phyloP scores from a whole-genome alignment of 2,329 filamentous ascomycete species.

The Akanthomyces uredinophilus region DNA sequence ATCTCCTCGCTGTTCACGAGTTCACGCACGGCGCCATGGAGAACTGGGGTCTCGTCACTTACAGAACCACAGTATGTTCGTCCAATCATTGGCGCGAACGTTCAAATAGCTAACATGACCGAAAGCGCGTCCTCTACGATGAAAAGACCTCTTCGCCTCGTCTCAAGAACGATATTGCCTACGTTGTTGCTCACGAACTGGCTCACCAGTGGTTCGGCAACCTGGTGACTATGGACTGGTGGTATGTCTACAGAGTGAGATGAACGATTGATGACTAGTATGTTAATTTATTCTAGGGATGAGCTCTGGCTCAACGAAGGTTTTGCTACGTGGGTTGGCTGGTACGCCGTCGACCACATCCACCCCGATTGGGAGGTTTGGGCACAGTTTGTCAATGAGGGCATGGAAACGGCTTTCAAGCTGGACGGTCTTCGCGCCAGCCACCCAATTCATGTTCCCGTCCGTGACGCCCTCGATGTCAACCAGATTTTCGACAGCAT shows the following conservation, averaged over 20 bases:
- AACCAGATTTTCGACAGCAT: conserved; percentile 98
- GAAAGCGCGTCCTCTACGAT: conserved; percentile 82
- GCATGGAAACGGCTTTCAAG: conserved; percentile 84
- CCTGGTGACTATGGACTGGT: conserved; percentile 95
- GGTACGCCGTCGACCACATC: conserved; percentile 84
- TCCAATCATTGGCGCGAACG: too few relatives aligned
- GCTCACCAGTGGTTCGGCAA: conserved; percentile 97
- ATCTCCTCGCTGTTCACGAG: conserved; percentile 86
- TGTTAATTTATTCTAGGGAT: conserved; percentile 34
- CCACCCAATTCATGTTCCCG: conserved; percentile 93
- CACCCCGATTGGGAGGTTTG: conserved; percentile 98
- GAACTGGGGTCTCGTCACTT: conserved; percentile 95
- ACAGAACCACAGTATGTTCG: conserved; percentile 63
- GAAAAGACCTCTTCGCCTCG: conserved; percentile 83
- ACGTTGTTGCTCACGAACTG: conserved; percentile 96
- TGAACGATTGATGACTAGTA: not conserved
- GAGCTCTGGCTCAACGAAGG: conserved; percentile 93
- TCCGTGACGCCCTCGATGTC: conserved; percentile 88
- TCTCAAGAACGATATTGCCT: conserved; percentile 91
- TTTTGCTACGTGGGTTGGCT: conserved; percentile 97
- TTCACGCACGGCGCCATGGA: conserved; percentile 89
- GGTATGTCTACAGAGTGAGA: conserved; percentile 34
- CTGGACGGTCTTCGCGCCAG: conserved; percentile 87
- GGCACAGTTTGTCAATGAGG: conserved; percentile 95
- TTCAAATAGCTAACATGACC: not conserved